Conservation (phyloP, 2,329 filamentous ascomycete species). For the Paraphoma chrysanthemicola region DNA sequence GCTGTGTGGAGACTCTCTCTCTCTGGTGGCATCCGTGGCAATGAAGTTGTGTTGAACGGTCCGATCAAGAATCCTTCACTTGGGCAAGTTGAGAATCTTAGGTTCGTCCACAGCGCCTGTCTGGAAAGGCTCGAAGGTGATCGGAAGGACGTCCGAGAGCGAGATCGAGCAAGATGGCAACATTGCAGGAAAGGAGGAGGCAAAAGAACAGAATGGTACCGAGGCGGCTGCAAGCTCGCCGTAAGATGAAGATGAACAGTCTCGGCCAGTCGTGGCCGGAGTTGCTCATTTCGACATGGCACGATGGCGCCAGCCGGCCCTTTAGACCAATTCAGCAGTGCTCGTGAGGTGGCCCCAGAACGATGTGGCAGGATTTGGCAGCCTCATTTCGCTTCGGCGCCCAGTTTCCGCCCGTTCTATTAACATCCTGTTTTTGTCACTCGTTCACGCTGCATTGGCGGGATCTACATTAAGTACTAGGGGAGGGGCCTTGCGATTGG, state of each 20-base stretch:
- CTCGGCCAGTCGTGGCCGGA: not conserved
- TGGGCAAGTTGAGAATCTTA: no score
- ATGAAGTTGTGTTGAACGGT: no score
- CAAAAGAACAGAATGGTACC: not conserved
- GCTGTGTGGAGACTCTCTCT: not conserved
- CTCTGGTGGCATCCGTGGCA: no score
- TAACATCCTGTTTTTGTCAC: constrained; percentile 1
- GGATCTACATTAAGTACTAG: constrained; percentile 15
- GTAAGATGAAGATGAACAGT: constrained; percentile 1
- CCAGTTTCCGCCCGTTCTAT: constrained; percentile 4
- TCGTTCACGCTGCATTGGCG: constrained; percentile 7
- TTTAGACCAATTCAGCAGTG: not conserved
- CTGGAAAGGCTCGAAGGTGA: no score
- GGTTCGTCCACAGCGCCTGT: no score
- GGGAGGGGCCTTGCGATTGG: constrained; percentile 10
- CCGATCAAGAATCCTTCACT: no score
- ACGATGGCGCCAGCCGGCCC: not conserved
- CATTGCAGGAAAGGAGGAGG: not conserved
- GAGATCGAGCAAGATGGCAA: not conserved
- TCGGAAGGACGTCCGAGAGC: not conserved
- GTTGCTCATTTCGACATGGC: constrained; percentile 1
- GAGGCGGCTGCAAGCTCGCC: not conserved
- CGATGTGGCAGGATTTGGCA: constrained; percentile 1
- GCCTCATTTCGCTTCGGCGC: constrained; percentile 10
- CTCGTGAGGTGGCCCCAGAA: not conserved